A percentile compares a stretch with the other conserved stretches of the same genome.
Evolutionary conservation across 202 grass and related monocot species (phyloP).

Genomic region (Cymbopogon flexuosus): DNA sequence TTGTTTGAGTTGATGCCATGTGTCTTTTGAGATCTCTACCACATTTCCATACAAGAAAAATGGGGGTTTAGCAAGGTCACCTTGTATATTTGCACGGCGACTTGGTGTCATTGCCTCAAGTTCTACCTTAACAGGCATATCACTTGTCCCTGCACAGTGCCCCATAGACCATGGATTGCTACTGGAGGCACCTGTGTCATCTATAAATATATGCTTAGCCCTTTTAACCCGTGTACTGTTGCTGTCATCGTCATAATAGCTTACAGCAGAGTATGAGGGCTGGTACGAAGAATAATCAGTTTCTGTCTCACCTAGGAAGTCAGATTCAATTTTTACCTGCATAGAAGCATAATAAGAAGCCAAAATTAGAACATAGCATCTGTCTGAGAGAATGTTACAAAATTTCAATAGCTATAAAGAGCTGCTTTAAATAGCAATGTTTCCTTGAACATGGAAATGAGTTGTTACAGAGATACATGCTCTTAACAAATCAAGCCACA

Average conservation of each 20-base stretch:
- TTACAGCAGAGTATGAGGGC: conserved; percentile 34
- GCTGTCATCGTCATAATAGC: conserved; percentile 37
- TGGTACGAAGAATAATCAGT: conserved; percentile 40
- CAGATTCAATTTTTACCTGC: conserved; percentile 61
- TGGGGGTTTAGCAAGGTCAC: conserved; percentile 36
- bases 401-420: conserved; percentile 7
- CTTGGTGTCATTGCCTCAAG: conserved; percentile 12
- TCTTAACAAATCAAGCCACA: neutral
- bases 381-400: conserved; percentile 19
- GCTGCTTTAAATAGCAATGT: neutral
- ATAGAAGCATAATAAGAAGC: conserved; percentile 9
- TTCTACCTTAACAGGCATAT: conserved; percentile 48
- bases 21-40: conserved; percentile 43
- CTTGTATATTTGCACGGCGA: neutral
- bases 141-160: neutral
- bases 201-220: conserved; percentile 44
- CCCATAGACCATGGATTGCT: conserved; percentile 32
- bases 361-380: conserved; percentile 7
- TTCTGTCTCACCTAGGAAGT: conserved; percentile 35
- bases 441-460: conserved; percentile 13
- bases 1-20: conserved; percentile 51
- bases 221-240: conserved; percentile 46
- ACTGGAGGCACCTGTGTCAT: conserved; percentile 41
- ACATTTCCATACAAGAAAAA: conserved; percentile 79
- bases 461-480: neutral